Evolutionary conservation across 768 basidiomycete species (phyloP), one percentile per base, ranked within the genome.

Genomic region (Coprinellus micaceus): DNA sequence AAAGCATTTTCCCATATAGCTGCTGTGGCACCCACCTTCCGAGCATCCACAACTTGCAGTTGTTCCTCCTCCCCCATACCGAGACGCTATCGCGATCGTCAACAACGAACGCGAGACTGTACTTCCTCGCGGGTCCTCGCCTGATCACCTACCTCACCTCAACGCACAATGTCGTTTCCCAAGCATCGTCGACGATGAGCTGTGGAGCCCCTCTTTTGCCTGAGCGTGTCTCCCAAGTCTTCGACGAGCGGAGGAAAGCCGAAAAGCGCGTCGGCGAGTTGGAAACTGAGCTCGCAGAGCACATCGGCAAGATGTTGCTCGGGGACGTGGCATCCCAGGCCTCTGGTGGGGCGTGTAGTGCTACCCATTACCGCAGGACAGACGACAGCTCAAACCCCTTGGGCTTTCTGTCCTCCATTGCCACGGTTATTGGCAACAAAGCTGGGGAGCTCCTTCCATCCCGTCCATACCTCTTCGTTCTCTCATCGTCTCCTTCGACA

Each of bases 11-110:
- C 21, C 49, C 47, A 17, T 12, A 21, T 33, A 89, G 87, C 53
- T 91, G 91, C 69, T 89, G 88, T 54, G 88, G 90, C 11, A 91
- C 93, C 15, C 94, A 97, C 68, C 78, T 88, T 52, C 89, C 92
- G 5, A 84, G 83, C 52, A 78, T 94, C 48, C 78, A 86, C 59
- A 84, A 86, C 62, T 78, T 89, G 28, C 83, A 89, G 63, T 71
- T 91, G 51, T 86, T 90, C 74, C 69, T 91, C 43, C 67, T 88
- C 41, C 84, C 88, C 22, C 78, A 88, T 65, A 88, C 84, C 9
- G 87, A 88, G 55, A 70, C 83, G 1, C 73, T 88, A 25, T 75
- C 86, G 37, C 80, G 86, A 10, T 79, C 85, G 7, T 74, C 75
- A 15, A 78, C 82, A 2, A 80, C 82, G 0, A 85, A 86, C 55